These are phyloP conservation scores for Xylaria scruposa DNA, from an alignment of 495 filamentous ascomycete genomes.

Conservation along the genomic window DNA sequence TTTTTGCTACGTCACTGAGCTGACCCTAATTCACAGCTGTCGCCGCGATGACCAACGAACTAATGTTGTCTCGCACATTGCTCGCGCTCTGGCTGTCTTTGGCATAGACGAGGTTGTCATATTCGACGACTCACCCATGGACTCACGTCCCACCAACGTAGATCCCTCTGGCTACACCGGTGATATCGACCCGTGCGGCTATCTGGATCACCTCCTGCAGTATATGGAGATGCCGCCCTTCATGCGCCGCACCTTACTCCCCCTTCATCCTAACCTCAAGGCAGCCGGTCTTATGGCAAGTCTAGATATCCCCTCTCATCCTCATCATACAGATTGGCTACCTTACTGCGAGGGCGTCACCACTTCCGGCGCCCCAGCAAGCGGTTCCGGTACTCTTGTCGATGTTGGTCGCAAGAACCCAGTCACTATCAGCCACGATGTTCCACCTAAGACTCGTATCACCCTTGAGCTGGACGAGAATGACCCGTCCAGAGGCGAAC, in stretches of 20 bases:
- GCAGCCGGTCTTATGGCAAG: slow-evolving; percentile 69
- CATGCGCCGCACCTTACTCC: slow-evolving; percentile 71
- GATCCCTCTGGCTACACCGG: slow-evolving; percentile 64
- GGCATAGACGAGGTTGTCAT: slow-evolving; percentile 79
- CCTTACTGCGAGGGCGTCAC: slow-evolving; percentile 76
- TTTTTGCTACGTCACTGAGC: background rate
- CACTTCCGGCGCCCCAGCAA: slow-evolving; percentile 41
- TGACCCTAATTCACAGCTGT: slow-evolving; percentile 40
- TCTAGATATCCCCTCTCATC: slow-evolving; percentile 79
- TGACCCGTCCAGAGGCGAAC: slow-evolving; percentile 51
- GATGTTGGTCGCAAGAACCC: slow-evolving; percentile 63
- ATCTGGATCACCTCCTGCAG: slow-evolving; percentile 72
- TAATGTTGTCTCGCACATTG: slow-evolving; percentile 68
- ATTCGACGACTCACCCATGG: slow-evolving; percentile 65
- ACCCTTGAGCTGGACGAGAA: slow-evolving; percentile 66
- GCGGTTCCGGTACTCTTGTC: slow-evolving; percentile 59
- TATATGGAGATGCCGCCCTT: slow-evolving; percentile 81
- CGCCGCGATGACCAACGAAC: slow-evolving; percentile 69
- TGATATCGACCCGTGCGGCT: slow-evolving; percentile 69
- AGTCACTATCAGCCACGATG: slow-evolving; percentile 59
- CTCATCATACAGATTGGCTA: slow-evolving; percentile 69
- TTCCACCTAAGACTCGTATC: slow-evolving; percentile 67
- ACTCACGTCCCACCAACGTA: slow-evolving; percentile 47
- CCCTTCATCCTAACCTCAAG: slow-evolving; percentile 71
- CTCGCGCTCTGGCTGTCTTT: slow-evolving; percentile 75